phyloP scores from a whole-genome alignment of 2,329 filamentous ascomycete genomes.

The Xylariaceae sp. region DNA sequence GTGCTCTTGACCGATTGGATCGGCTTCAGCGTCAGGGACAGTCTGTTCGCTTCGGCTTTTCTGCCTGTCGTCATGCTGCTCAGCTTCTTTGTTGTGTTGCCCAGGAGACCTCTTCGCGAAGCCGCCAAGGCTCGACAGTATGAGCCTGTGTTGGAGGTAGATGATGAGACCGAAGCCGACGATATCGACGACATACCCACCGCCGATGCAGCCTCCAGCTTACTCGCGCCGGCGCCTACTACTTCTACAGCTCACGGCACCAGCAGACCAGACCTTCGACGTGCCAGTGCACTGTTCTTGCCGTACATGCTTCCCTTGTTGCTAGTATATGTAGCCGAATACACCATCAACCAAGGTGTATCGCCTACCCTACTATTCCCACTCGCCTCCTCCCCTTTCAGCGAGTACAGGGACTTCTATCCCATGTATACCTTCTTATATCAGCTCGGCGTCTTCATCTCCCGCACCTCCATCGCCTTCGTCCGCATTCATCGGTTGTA shows the following conservation, averaged over 20 bases:
- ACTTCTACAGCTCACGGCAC: constrained; percentile 39
- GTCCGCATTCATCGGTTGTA: constrained; percentile 78
- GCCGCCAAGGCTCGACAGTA: constrained; percentile 48
- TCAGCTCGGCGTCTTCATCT: constrained; percentile 91
- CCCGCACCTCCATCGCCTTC: constrained; percentile 85
- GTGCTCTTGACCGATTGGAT: constrained; percentile 79
- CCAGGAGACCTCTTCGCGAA: constrained; percentile 59
- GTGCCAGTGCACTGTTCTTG: constrained; percentile 67
- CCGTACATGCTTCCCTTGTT: constrained; percentile 86
- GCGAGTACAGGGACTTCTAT: constrained; percentile 81
- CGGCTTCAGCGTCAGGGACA: constrained; percentile 68
- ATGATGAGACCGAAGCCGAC: constrained; percentile 39
- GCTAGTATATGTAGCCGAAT: constrained; percentile 91
- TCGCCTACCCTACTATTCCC: constrained; percentile 87
- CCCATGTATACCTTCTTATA: constrained; percentile 94
- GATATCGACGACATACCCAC: constrained; percentile 35
- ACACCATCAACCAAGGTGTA: constrained; percentile 95
- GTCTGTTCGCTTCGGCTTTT: constrained; percentile 72
- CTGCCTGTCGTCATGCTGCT: constrained; percentile 78
- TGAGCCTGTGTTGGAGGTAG: constrained; percentile 45
- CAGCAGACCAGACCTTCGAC: constrained; percentile 46
- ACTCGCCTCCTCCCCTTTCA: constrained; percentile 69
- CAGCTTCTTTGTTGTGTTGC: constrained; percentile 81
- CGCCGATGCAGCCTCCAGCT: constrained; percentile 43
- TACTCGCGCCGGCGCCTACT: constrained; percentile 44